Conservation (phyloP, 345 rosid genomes). For the Bruguiera parviflora region DNA sequence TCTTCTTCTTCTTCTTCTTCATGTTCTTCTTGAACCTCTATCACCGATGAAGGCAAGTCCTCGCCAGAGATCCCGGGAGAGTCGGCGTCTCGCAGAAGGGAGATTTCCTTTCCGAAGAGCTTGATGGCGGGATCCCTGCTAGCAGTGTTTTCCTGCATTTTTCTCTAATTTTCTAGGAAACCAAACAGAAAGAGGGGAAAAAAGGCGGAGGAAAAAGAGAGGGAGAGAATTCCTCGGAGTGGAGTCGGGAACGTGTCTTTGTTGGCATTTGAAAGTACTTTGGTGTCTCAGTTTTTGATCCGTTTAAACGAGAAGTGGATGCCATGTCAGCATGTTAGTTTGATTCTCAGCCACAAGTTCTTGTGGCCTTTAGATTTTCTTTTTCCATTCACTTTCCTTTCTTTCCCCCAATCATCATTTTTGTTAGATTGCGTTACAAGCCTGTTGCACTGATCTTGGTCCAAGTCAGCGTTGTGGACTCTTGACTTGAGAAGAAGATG, state of each 20-base stretch:
- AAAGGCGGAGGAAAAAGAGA: conserved; percentile 9
- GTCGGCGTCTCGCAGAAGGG: conserved; percentile 35
- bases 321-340: conserved; percentile 67
- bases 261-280: conserved; percentile 23
- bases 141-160: conserved; percentile 38
- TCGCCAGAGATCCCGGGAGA: conserved; percentile 16
- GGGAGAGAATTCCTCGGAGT: conserved; percentile 20
- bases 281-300: conserved; percentile 50
- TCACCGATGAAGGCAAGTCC: conserved; percentile 8
- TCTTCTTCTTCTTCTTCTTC: conserved; percentile 8
- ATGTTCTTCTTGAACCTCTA: conserved; percentile 8
- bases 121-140: conserved; percentile 55
- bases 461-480: conserved; percentile 12
- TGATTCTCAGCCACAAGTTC: conserved; percentile 87
- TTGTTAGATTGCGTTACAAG: neutral
- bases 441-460: conserved; percentile 11
- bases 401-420: conserved; percentile 1
- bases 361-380: conserved; percentile 67
- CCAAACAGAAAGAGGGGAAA: conserved; percentile 13
- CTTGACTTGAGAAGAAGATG: neutral
- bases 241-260: conserved; percentile 2
- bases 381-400: conserved; percentile 11
- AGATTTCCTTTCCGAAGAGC: conserved; percentile 78
- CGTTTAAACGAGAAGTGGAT: conserved; percentile 53
- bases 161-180: conserved; percentile 19